A percentile compares a stretch with the other conserved stretches of the same genome.
Conservation (phyloP, 2,329 filamentous ascomycete genomes). For the Aspergillus intermedius region DNA sequence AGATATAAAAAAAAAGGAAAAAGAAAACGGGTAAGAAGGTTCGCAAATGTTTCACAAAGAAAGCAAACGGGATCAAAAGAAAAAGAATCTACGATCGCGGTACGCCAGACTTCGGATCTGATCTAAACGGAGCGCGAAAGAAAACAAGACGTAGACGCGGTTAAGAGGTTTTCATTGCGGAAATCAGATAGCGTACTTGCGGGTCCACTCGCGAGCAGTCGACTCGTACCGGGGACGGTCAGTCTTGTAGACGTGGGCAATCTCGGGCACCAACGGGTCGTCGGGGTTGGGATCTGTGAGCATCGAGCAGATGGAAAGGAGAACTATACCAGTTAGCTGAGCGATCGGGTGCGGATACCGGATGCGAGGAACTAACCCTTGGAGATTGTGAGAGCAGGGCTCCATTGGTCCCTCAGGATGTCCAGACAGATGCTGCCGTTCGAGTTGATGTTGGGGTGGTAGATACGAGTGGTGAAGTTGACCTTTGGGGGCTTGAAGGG, state of each 20-base stretch:
- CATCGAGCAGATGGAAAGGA: slow-evolving; percentile 99
- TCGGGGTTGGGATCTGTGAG: slow-evolving; percentile 98
- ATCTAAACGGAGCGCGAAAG: slow-evolving; percentile 26
- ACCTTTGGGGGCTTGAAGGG: slow-evolving; percentile 99
- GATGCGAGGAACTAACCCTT: slow-evolving; percentile 64
- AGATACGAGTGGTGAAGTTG: slow-evolving; percentile 99
- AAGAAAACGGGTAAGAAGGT: slow-evolving; percentile 11
- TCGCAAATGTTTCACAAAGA: slow-evolving; percentile 18
- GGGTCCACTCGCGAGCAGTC: slow-evolving; percentile 95
- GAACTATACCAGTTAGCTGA: slow-evolving; percentile 50
- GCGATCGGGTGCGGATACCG: background rate
- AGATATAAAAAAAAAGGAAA: slow-evolving; percentile 13
- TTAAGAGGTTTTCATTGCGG: slow-evolving; percentile 21
- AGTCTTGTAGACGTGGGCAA: slow-evolving; percentile 99
- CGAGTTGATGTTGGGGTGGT: slow-evolving; percentile 99
- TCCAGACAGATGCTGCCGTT: slow-evolving; percentile 99
- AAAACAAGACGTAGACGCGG: slow-evolving; percentile 20
- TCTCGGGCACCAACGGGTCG: slow-evolving; percentile 96
- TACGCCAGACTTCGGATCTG: slow-evolving; percentile 34
- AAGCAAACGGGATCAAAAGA: slow-evolving; percentile 4
- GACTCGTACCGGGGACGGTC: slow-evolving; percentile 93
- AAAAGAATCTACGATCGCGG: slow-evolving; percentile 33
- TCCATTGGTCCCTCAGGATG: slow-evolving; percentile 98
- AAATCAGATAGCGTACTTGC: slow-evolving; percentile 90
- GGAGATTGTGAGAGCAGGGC: slow-evolving; percentile 93